These are phyloP conservation scores for Suillus subalutaceus DNA, from an alignment of 768 basidiomycete genomes.

Conservation along the genomic window DNA sequence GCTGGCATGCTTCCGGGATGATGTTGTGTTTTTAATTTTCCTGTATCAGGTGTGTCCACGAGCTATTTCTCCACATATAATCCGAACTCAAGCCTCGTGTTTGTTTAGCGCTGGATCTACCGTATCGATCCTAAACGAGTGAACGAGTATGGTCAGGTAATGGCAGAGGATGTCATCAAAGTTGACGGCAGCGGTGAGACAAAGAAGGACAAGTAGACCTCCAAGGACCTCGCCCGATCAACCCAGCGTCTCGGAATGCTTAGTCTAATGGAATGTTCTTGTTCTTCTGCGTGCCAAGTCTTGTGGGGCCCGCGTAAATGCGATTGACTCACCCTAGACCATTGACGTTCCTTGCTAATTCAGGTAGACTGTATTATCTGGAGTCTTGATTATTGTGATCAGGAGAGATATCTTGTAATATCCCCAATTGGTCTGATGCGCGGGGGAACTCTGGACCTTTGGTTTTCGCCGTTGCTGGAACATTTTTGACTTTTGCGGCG, in stretches of 20 bases:
- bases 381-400: neutral
- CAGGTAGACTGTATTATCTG: neutral
- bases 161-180: slow-evolving; percentile 48
- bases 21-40: slow-evolving; percentile 89
- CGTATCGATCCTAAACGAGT: slow-evolving; percentile 91
- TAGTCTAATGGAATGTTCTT: slow-evolving; percentile 3
- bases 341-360: neutral
- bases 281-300: slow-evolving; percentile 20
- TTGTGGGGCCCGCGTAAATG: slow-evolving; percentile 8
- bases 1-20: slow-evolving; percentile 87
- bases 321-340: neutral
- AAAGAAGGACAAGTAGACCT: slow-evolving; percentile 56
- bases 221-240: neutral
- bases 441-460: neutral
- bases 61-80: slow-evolving; percentile 13
- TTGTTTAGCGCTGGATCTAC: slow-evolving; percentile 90
- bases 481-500: neutral
- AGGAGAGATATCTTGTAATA: neutral
- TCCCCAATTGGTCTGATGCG: neutral
- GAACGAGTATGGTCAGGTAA: slow-evolving; percentile 95
- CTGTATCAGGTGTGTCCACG: slow-evolving; percentile 76
- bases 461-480: neutral
- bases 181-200: slow-evolving; percentile 47
- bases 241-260: neutral
- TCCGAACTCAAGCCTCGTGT: slow-evolving; percentile 23